These are phyloP conservation scores for Aquilaria yunnanensis DNA, from an alignment of 345 rosid genomes.

Conservation along the genomic window DNA sequence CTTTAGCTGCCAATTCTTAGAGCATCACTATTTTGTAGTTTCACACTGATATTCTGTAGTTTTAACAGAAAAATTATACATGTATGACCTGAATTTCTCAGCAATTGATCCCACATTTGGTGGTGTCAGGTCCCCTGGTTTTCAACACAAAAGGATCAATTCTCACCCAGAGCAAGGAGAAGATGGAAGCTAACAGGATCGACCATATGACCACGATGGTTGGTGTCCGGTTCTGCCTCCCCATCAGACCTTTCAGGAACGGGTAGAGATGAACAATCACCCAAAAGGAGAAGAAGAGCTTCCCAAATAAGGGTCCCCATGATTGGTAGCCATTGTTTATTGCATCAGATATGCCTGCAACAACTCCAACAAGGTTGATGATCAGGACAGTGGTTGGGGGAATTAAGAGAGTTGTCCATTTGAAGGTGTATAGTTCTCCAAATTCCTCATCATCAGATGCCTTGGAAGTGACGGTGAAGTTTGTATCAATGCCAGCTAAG, in stretches of 20 bases:
- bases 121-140: constrained; percentile 88
- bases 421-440: constrained; percentile 82
- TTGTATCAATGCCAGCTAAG: constrained; percentile 88
- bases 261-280: constrained; percentile 96
- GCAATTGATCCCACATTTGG: constrained; percentile 84
- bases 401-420: constrained; percentile 90
- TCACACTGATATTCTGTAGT: constrained; percentile 19
- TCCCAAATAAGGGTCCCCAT: constrained; percentile 93
- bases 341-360: constrained; percentile 92
- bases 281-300: constrained; percentile 94
- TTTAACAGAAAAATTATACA: constrained; percentile 20
- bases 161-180: constrained; percentile 94
- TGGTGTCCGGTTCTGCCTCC: constrained; percentile 90
- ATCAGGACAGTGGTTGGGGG: constrained; percentile 94
- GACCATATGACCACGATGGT: constrained; percentile 98
- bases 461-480: constrained; percentile 95
- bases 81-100: constrained; percentile 26
- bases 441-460: constrained; percentile 82
- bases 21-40: constrained; percentile 22
- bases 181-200: constrained; percentile 82
- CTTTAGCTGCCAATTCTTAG: constrained; percentile 25
- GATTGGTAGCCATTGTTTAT: constrained; percentile 89
- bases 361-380: constrained; percentile 90
- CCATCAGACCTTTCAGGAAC: constrained; percentile 98
- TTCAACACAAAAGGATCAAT: constrained; percentile 90